Base-by-base conservation (phyloP, 1,139 yeast species). In the Debaryomycetaceae sp. region DNA sequence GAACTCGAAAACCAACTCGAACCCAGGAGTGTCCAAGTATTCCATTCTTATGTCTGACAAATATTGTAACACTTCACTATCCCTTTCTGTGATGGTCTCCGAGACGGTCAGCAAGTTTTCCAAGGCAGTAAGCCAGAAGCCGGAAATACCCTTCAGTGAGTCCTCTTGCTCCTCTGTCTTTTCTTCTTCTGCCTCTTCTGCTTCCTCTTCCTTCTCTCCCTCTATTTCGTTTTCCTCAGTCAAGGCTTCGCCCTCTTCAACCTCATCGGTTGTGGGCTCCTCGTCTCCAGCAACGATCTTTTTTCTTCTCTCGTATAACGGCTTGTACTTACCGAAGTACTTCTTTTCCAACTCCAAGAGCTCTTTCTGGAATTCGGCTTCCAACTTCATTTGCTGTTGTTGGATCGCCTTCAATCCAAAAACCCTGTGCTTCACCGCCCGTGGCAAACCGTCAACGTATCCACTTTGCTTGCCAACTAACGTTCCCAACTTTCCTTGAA, bases 41-140 rank as follows among this genome's bases (percentile, higher is more conserved):
- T 86, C 83, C 77, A 91, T 74, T 53, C 83, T 81, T 51, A 92
- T 75, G 59, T 94, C 92, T 33, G 62, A 63, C 53, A 92, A 75
- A 56, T 68, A 68, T 49, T 77, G 75, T 52, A 92, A 76, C 11
- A 91, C 94, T 58, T 87, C 96, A 41, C 86, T 79, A 63, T 92
- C 99, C 55, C 95, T 80, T 45, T 89, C 97, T 35, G 94, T 81
- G 54, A 94, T 87, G 49, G 89, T 81, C 50, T 89, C 96, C 28
- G 91, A 78, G 33, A 91, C 80, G 29, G 88, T 82, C 19, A 83
- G 79, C 53, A 92, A 72, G 67, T 91, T 92, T 63, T 87, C 94
- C 66, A 92, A 73, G 6, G 98, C 95, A 17, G 98, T 92, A 56
- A 91, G 75, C 99, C 99, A 92, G 74, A 92, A 92, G 41, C 87